phyloP scores from a whole-genome alignment of 441 rosid species.

The Pelargonium cotyledonis region DNA sequence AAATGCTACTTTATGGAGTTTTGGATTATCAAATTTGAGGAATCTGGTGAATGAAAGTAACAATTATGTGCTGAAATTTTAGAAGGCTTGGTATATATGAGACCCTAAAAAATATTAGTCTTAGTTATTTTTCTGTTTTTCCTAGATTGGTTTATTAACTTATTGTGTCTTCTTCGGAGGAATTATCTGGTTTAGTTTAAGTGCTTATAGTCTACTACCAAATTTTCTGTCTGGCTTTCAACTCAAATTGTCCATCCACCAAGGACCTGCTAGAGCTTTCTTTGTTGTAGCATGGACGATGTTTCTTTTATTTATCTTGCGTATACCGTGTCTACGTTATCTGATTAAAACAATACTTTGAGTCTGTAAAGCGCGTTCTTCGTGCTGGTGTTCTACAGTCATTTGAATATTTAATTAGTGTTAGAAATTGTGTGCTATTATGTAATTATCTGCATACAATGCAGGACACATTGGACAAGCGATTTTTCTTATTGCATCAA shows the following conservation, averaged over 20 bases:
- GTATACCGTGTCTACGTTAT: too few relatives aligned
- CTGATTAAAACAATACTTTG: too few relatives aligned
- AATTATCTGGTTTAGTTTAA: too few relatives aligned
- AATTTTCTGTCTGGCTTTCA: too few relatives aligned
- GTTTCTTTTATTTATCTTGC: not conserved
- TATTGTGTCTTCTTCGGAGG: too few relatives aligned
- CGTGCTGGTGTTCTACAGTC: not conserved
- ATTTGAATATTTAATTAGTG: constrained; percentile 12
- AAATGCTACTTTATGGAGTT: constrained; percentile 10
- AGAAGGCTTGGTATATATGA: too few relatives aligned
- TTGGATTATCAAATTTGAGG: too few relatives aligned
- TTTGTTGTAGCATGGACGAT: not conserved
- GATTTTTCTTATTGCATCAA: constrained; percentile 76
- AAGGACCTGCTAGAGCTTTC: not conserved
- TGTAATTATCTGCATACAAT: constrained; percentile 27
- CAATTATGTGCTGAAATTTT: too few relatives aligned
- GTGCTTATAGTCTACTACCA: too few relatives aligned
- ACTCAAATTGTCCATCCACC: not conserved
- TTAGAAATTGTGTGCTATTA: not conserved
- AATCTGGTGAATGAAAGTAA: too few relatives aligned
- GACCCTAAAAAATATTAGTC: constrained; percentile 5
- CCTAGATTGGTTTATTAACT: too few relatives aligned
- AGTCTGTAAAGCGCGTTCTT: not conserved
- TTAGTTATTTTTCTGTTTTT: not conserved
- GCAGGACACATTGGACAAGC: constrained; percentile 78